Evolutionary conservation across 108 stramenopile genomes (phyloP), one percentile per base, ranked within the genome.

Genomic region (Aurantiochytrium sp.): DNA sequence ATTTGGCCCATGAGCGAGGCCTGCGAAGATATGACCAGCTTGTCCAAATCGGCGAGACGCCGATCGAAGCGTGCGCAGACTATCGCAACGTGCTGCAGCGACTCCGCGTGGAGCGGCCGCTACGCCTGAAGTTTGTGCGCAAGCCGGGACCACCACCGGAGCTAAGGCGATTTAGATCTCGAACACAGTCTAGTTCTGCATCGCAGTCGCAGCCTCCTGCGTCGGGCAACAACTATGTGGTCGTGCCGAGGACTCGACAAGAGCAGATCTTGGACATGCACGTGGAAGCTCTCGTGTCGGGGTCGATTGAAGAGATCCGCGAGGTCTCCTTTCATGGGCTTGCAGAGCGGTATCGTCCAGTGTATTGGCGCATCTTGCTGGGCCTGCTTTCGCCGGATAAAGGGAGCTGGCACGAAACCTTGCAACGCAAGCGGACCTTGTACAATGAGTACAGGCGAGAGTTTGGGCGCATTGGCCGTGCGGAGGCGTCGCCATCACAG

Each of bases 391-490:
- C 76, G 25, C 49, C 76, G 49, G 76, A 83, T 12, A 83, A 6
- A 23, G 6, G 10, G 12, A 18, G 2, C 1, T 83, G 76, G 76
- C 19, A 3, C 6, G 23, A 6, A 6, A 83, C 76, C 49, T 53
- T 83, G 25, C 49, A 47, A 23, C 76, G 23, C 6, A 47, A 83
- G 51, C 76, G 76, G n/a, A 28, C 76, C 28, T 4, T 83, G 49
- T 83, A 83, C 51, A 45, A 83, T 43, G 76, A 83, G 51, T 83
- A 83, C 51, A 47, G 49, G 76, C 76, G 76, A 8, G 76, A 83
- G 23, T 83, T 83, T 28, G 49, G 45, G 4, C 49, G 76, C 10
- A 12, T 28, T 43, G 76, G 6, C 18, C 64, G 64, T 18, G 4
- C 14, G 25, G 25, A 69, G 64, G 64, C 64, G 55, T 57, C 55